A percentile compares a stretch with the other conserved stretches of the same genome.
Conservation (phyloP, 148 eudicot genomes). For the Rhododendron simsii region DNA sequence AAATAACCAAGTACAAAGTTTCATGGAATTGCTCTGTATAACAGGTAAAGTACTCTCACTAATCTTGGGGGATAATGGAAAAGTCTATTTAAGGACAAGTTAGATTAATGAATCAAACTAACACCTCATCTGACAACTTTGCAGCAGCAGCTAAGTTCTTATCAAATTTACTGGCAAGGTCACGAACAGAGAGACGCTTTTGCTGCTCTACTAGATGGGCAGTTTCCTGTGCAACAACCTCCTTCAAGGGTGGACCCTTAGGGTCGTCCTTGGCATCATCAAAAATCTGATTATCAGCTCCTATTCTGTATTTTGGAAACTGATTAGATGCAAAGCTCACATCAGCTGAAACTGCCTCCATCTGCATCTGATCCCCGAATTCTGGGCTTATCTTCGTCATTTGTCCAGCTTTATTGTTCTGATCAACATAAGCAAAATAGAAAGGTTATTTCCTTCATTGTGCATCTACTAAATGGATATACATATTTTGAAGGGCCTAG, state of each 20-base stretch:
- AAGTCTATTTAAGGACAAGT: not conserved
- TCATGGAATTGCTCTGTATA: not conserved
- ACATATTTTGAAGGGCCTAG: not conserved
- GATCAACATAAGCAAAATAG: slow-evolving; percentile 4
- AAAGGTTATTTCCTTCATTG: not conserved
- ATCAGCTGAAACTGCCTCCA: slow-evolving; percentile 66
- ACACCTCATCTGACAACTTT: slow-evolving; percentile 79
- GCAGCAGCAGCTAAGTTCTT: slow-evolving; percentile 91
- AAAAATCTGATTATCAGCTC: slow-evolving; percentile 79
- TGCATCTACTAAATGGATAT: not conserved
- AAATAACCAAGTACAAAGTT: not conserved
- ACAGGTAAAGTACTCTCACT: not conserved
- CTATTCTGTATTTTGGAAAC: slow-evolving; percentile 85
- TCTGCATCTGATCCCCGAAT: slow-evolving; percentile 43
- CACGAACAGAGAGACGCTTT: slow-evolving; percentile 86
- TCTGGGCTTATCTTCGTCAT: slow-evolving; percentile 99
- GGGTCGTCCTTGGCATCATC: slow-evolving; percentile 62
- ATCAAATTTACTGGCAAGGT: slow-evolving; percentile 92
- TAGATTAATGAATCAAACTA: not conserved
- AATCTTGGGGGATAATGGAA: not conserved
- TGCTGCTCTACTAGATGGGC: slow-evolving; percentile 77
- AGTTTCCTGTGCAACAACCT: slow-evolving; percentile 71
- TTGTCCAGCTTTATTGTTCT: slow-evolving; percentile 16
- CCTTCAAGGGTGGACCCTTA: slow-evolving; percentile 72
- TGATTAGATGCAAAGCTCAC: slow-evolving; percentile 72